A percentile compares a stretch with the other conserved stretches of the same genome.
These are phyloP conservation scores for Gardenia jasminoides DNA, from an alignment of 257 asterid species.

Conservation along the genomic window DNA sequence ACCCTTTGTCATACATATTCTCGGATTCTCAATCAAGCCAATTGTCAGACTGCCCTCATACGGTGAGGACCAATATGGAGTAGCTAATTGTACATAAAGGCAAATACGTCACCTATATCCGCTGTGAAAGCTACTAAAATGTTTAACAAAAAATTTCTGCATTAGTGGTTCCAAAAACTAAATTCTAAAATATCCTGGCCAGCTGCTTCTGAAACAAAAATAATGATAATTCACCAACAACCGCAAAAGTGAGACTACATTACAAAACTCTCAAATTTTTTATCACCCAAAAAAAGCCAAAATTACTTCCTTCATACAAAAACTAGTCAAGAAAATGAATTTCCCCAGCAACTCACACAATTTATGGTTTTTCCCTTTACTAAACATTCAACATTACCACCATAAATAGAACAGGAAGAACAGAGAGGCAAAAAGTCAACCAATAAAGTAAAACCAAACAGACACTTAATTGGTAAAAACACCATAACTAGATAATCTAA, in stretches of 20 bases:
- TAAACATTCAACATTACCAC: background rate
- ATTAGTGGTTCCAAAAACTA: background rate
- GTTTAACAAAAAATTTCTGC: background rate
- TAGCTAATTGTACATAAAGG: background rate
- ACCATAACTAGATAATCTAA: constrained; percentile 6
- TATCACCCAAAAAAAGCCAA: background rate
- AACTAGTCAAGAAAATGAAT: background rate
- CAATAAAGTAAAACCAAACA: background rate
- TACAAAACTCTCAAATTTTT: background rate
- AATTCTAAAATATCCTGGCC: background rate
- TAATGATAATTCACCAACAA: background rate
- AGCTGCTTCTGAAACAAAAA: background rate
- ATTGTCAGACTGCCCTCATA: background rate
- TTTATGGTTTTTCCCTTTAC: background rate
- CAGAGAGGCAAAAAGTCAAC: background rate
- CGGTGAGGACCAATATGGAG: background rate
- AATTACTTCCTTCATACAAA: background rate
- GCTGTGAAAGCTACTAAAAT: background rate
- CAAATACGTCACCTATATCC: background rate
- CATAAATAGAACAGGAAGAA: background rate
- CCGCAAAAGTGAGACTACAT: background rate
- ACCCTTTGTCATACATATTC: background rate
- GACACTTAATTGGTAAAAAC: background rate
- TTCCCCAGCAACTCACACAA: background rate
- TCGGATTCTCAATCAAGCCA: background rate